Percentiles rank a stretch among this genome's conserved stretches.
phyloP scores from a whole-genome alignment of 2,329 filamentous ascomycete species.

The Trichoderma polysporum region DNA sequence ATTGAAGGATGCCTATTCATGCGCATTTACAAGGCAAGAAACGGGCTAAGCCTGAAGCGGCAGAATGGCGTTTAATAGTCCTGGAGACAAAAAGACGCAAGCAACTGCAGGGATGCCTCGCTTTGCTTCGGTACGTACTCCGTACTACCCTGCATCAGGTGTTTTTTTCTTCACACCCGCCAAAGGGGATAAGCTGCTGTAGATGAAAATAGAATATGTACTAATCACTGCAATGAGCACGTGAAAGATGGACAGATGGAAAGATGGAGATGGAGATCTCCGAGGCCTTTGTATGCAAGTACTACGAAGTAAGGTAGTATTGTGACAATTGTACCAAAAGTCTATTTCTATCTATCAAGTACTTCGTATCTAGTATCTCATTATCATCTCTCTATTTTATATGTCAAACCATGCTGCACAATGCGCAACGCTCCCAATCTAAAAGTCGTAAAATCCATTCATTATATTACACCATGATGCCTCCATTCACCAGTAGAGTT shows the following conservation, averaged over 20 bases:
- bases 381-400: not conserved
- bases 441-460: not conserved
- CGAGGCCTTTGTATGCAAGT: too few relatives aligned
- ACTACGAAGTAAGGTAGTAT: too few relatives aligned
- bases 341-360: not conserved
- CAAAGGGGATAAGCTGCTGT: not conserved
- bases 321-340: not conserved
- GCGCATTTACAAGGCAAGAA: not conserved
- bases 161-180: not conserved
- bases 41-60: not conserved
- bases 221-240: too few relatives aligned
- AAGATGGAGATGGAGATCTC: not conserved
- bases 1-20: slow-evolving; percentile 6
- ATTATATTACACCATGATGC: slow-evolving; percentile 9
- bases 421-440: too few relatives aligned
- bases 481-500: slow-evolving; percentile 27
- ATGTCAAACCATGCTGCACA: not conserved
- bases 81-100: not conserved
- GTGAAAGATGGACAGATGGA: not conserved
- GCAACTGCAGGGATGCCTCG: not conserved
- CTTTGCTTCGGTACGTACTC: not conserved
- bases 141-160: not conserved
- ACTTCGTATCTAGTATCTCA: too few relatives aligned
- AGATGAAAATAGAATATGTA: too few relatives aligned
- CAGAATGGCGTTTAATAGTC: not conserved